A percentile compares a stretch with the other conserved stretches of the same genome.
Evolutionary conservation across 1,284 basidiomycete species (phyloP).

Genomic region (Phylloporus gajari): DNA sequence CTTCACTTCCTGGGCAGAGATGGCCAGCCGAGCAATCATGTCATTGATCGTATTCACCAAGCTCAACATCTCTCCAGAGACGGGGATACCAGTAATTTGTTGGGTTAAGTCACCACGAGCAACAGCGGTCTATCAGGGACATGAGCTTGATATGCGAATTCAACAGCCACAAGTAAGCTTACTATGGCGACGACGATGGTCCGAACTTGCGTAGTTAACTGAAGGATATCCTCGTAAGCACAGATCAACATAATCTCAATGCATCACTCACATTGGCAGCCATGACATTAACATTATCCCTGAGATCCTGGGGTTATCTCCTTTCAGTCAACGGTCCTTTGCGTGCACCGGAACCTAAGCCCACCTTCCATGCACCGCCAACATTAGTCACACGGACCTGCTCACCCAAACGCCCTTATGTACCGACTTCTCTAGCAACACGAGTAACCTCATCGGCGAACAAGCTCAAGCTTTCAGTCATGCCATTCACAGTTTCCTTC

Average conservation of each 20-base stretch:
- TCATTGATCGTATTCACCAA: conserved; percentile 95
- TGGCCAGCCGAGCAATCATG: conserved; percentile 96
- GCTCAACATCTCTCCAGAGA: conserved; percentile 95
- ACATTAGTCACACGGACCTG: conserved; percentile 92
- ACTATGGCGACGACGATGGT: conserved; percentile 93
- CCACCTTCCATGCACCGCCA: conserved; percentile 94
- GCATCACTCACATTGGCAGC: conserved; percentile 73
- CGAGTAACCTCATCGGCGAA: conserved; percentile 91
- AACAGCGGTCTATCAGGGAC: conserved; percentile 78
- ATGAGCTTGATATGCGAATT: conserved; percentile 13
- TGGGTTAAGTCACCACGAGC: conserved; percentile 93
- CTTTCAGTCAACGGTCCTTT: conserved; percentile 8
- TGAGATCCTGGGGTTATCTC: conserved; percentile 70
- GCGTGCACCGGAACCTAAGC: conserved; percentile 43
- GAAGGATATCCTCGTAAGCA: conserved; percentile 22
- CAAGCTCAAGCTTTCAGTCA: conserved; percentile 88
- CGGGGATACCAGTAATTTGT: conserved; percentile 92
- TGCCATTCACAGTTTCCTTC: conserved; percentile 89
- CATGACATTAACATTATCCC: conserved; percentile 94
- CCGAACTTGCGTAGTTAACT: conserved; percentile 94
- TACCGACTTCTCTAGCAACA: conserved; percentile 91
- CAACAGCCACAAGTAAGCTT: neutral
- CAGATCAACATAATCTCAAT: neutral
- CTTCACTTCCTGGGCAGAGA: conserved; percentile 93
- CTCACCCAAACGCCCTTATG: conserved; percentile 88